A percentile compares a stretch with the other conserved stretches of the same genome.
phyloP scores from a whole-genome alignment of 768 basidiomycete genomes.

The Boletus tomentosulus region DNA sequence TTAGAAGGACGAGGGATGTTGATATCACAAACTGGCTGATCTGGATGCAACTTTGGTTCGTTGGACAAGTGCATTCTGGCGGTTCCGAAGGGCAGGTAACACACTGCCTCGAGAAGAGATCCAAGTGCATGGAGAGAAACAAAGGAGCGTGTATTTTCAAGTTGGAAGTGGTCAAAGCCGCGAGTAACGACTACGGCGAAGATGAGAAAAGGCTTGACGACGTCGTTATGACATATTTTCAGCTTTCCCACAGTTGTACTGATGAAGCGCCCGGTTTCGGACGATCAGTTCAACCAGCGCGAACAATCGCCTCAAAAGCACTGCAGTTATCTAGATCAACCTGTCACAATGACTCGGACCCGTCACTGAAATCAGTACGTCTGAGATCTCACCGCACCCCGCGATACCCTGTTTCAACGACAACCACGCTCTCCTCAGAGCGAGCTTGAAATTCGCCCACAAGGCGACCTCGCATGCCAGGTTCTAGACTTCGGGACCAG shows the following conservation, averaged over 20 bases:
- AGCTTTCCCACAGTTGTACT: background rate
- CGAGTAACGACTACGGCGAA: constrained; percentile 10
- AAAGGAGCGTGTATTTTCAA: constrained; percentile 33
- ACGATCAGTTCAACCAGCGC: too few species aligned
- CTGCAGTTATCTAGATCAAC: too few species aligned
- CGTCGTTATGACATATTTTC: background rate
- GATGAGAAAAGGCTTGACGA: constrained; percentile 1
- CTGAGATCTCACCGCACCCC: too few species aligned
- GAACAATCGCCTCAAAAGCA: too few species aligned
- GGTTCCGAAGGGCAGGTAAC: constrained; percentile 47
- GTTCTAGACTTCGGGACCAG: too few species aligned
- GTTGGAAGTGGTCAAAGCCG: constrained; percentile 16
- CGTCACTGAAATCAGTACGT: too few species aligned
- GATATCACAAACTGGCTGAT: constrained; percentile 49
- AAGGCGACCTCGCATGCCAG: too few species aligned
- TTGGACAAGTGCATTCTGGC: constrained; percentile 49
- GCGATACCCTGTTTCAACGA: too few species aligned
- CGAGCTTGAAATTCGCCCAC: too few species aligned
- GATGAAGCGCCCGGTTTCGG: background rate
- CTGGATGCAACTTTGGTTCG: constrained; percentile 54
- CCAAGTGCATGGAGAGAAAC: constrained; percentile 29
- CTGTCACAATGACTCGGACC: too few species aligned
- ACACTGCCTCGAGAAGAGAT: constrained; percentile 44
- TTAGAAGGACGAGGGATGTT: background rate
- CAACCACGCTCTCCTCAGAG: too few species aligned